phyloP scores from a whole-genome alignment of 208 protist species.

The Trypanosoma lewisi region DNA sequence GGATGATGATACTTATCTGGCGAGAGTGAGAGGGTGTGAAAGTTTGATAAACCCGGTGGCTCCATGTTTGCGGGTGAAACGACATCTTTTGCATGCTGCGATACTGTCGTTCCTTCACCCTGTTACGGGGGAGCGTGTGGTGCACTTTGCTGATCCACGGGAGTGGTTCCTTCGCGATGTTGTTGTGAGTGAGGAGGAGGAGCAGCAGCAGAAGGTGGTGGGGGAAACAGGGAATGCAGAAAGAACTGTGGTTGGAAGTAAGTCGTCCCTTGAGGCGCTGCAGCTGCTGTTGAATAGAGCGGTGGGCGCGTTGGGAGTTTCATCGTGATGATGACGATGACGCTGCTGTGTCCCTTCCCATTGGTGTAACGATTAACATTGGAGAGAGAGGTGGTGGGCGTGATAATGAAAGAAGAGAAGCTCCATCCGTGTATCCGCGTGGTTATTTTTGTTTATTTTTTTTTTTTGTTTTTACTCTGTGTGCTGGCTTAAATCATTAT shows the following conservation, averaged over 20 bases:
- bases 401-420: no score
- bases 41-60: conserved; percentile 3
- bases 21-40: conserved; percentile 29
- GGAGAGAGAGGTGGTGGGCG: no score
- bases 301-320: background rate
- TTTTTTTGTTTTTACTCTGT: conserved; percentile 3
- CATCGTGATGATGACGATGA: no score
- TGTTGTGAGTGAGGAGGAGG: background rate
- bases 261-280: conserved; percentile 5
- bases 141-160: conserved; percentile 28
- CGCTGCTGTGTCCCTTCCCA: no score
- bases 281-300: conserved; percentile 12
- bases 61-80: conserved; percentile 31
- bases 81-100: conserved; percentile 72
- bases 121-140: conserved; percentile 10
- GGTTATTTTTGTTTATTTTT: background rate
- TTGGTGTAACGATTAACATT: no score
- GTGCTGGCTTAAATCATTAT: no score
- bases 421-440: background rate
- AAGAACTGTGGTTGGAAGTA: background rate
- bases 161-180: conserved; percentile 56
- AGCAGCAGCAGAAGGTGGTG: background rate
- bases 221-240: background rate
- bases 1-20: conserved; percentile 65
- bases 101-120: conserved; percentile 55